A percentile compares a stretch with the other conserved stretches of the same genome.
Evolutionary conservation across 306 rosid species (phyloP).

Genomic region (Gillenia trifoliata): DNA sequence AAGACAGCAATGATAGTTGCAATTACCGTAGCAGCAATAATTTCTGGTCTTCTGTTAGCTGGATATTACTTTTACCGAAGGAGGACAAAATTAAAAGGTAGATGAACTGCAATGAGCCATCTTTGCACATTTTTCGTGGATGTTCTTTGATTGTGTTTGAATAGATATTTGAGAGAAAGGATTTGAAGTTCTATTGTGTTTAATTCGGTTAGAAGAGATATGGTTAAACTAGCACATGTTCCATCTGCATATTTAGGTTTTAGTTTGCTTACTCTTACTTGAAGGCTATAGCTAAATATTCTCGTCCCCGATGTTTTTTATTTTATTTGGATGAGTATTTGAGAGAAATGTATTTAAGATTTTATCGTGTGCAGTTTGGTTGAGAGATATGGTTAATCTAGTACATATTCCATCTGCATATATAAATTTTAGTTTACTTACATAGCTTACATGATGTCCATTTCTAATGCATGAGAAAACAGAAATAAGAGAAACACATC

Average conservation of each 20-base stretch:
- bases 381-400: not conserved
- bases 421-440: not conserved
- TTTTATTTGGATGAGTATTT: not conserved
- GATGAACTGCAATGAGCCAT: not conserved
- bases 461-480: not conserved
- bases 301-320: not conserved
- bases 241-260: not conserved
- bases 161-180: not conserved
- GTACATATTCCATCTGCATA: not conserved
- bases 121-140: not conserved
- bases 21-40: not conserved
- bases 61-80: conserved; percentile 10
- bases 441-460: not conserved
- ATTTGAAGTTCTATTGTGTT: not conserved
- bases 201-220: not conserved
- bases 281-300: not conserved
- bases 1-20: conserved; percentile 6
- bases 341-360: not conserved
- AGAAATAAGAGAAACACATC: not conserved
- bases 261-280: not conserved
- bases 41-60: conserved; percentile 18
- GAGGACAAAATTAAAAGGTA: not conserved
- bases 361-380: not conserved
- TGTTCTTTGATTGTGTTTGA: not conserved
- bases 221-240: not conserved